Evolutionary conservation across 225 moss, liverwort and hornwort species (phyloP), one percentile per base, ranked within the genome.

Genomic region (Thuidium tamariscinum): DNA sequence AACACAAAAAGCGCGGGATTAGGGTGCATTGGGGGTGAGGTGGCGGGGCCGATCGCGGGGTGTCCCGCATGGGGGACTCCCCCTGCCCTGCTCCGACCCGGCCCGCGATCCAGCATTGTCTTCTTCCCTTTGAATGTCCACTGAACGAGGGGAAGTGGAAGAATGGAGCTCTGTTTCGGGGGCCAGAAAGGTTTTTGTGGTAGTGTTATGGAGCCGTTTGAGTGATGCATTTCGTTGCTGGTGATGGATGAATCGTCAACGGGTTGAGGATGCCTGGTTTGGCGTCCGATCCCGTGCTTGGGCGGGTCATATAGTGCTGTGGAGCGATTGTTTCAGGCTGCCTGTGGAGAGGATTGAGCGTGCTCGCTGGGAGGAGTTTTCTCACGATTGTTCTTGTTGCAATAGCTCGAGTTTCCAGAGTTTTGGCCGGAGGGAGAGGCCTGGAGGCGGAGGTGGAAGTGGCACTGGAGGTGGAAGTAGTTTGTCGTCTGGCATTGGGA

Each of bases 241-340:
- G 36, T 49, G 89, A 89, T 86, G 89, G 86, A 91, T 91, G 91
- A 91, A 91, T 89, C 89, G 85, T 88, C 80, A 89, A 87, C 91
- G 87, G 91, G 91, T 83, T 75, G 86, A 84, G 86, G 86, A 49
- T 74, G 79, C 89, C 74, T 82, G 52, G 73, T 63, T 87, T 85
- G 87, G 85, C 86, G 86, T 74, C 76, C 86, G 87, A 88, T 87
- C 88, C 77, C 86, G 80, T 78, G 85, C 80, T 26, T 36, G 21
- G 19, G 63, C 48, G 87, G 26, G 44, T 19, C 34, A 81, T 91
- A 81, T 89, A 83, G 77, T 62, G 81, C 37, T 18, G 75, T 52
- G 71, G 14, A 36, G 80, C 91, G 80, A 80, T 20, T 13, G 64
- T 42, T 51, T 4, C 20, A 54, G 70, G 89, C 80, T 87, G 85